Conservation (phyloP, 2,329 filamentous ascomycete species). For the Exophiala aquamarina region DNA sequence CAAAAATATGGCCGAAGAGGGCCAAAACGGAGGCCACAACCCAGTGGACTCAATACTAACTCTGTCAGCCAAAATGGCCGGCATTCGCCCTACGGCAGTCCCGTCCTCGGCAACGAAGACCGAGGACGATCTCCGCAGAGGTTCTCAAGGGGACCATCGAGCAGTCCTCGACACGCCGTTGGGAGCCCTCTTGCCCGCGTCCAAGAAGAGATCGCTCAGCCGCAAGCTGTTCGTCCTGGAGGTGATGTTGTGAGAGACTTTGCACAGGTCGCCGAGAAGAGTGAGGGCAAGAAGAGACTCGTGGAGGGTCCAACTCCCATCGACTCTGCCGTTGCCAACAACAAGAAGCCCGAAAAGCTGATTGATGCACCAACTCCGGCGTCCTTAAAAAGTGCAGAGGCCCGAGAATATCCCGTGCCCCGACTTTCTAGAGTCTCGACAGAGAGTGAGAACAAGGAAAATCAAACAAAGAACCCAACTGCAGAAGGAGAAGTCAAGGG, state of each 20-base stretch:
- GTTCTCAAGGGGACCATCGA: constrained; percentile 43
- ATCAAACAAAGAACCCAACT: constrained; percentile 32
- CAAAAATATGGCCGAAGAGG: constrained; percentile 78
- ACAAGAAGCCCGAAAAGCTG: constrained; percentile 24
- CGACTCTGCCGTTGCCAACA: constrained; percentile 30
- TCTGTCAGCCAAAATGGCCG: constrained; percentile 47
- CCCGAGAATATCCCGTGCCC: constrained; percentile 24
- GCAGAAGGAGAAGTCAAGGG: constrained; percentile 33
- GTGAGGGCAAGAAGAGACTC: constrained; percentile 37
- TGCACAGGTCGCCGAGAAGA: constrained; percentile 30
- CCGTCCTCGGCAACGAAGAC: constrained; percentile 40
- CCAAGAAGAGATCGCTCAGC: constrained; percentile 43
- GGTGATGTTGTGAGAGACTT: constrained; percentile 35
- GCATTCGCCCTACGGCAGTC: constrained; percentile 55
- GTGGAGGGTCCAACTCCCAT: constrained; percentile 38
- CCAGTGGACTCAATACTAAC: constrained; percentile 54
- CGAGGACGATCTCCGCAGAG: constrained; percentile 50
- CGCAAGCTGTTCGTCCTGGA: constrained; percentile 31
- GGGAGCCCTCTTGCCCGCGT: constrained; percentile 49
- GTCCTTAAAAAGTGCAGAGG: constrained; percentile 22
- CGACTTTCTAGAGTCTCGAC: constrained; percentile 22
- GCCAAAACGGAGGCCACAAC: constrained; percentile 46
- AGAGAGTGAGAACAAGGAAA: constrained; percentile 32
- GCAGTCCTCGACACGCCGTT: constrained; percentile 45
- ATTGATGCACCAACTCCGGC: constrained; percentile 27